A percentile compares a stretch with the other conserved stretches of the same genome.
phyloP scores from a whole-genome alignment of 495 filamentous ascomycete species.

The Durotheca rogersii region DNA sequence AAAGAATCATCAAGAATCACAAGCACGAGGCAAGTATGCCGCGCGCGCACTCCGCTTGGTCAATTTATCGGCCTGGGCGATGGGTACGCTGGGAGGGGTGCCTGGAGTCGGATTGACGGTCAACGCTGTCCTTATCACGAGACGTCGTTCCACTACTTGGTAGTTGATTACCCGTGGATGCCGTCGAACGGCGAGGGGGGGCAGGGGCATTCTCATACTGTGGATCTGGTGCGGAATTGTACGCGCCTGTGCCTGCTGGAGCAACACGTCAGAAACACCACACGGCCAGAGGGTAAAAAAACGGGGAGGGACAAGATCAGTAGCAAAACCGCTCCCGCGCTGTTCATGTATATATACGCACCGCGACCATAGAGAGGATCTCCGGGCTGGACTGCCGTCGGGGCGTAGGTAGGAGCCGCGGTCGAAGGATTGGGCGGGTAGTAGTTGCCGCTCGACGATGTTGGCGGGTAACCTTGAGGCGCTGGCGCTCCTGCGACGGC shows the following conservation, averaged over 20 bases:
- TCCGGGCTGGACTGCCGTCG: slow-evolving; percentile 40
- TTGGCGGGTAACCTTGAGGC: slow-evolving; percentile 31
- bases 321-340: no score
- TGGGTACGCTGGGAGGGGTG: slow-evolving; percentile 30
- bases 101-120: slow-evolving; percentile 44
- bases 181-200: slow-evolving; percentile 29
- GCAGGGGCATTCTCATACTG: slow-evolving; percentile 39
- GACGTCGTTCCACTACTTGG: slow-evolving; percentile 33
- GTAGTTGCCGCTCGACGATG: slow-evolving; percentile 24
- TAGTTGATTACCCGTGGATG: slow-evolving; percentile 37
- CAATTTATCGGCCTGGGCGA: slow-evolving; percentile 33
- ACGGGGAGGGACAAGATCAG: no score
- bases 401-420: slow-evolving; percentile 31
- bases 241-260: slow-evolving; percentile 50
- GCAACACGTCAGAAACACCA: slow-evolving; percentile 53
- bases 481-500: slow-evolving; percentile 34
- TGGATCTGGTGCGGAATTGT: slow-evolving; percentile 38
- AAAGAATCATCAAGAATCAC: slow-evolving; percentile 35
- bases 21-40: slow-evolving; percentile 28
- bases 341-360: no score
- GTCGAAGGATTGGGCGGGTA: slow-evolving; percentile 39
- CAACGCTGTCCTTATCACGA: slow-evolving; percentile 41
- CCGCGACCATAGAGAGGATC: slow-evolving; percentile 56
- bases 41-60: slow-evolving; percentile 29
- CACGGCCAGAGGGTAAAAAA: slow-evolving; percentile 20